Evolutionary conservation across 768 basidiomycete genomes (phyloP).

Genomic region (Suillus clintonianus): DNA sequence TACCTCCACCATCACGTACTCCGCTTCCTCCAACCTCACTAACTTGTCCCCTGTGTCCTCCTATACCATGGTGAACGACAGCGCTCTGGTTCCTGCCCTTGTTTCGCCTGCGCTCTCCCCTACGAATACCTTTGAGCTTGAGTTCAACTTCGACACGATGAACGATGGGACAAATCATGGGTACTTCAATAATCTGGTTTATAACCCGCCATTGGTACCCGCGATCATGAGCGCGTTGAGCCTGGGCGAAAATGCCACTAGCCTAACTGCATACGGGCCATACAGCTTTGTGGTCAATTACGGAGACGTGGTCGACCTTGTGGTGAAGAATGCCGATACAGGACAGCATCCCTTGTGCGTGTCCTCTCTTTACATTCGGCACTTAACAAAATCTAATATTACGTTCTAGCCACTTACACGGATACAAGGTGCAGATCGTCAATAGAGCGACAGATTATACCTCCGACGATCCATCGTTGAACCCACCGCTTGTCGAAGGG

Average conservation of each 20-base stretch:
- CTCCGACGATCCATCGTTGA: constrained; percentile 71
- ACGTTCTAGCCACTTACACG: constrained; percentile 80
- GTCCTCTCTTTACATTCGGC: neutral
- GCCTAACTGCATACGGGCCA: constrained; percentile 75
- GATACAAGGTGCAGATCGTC: constrained; percentile 85
- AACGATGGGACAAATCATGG: constrained; percentile 82
- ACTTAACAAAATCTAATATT: neutral
- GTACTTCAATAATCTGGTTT: constrained; percentile 72
- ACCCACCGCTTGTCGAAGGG: constrained; percentile 77
- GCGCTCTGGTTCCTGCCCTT: constrained; percentile 62
- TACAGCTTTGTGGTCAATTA: constrained; percentile 75
- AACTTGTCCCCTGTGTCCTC: constrained; percentile 53
- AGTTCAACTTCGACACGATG: constrained; percentile 82
- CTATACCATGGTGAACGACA: constrained; percentile 69
- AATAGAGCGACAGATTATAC: constrained; percentile 69
- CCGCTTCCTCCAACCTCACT: constrained; percentile 48
- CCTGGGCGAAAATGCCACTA: constrained; percentile 73
- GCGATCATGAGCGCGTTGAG: constrained; percentile 74
- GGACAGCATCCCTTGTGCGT: constrained; percentile 86
- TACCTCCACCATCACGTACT: constrained; percentile 84
- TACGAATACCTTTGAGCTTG: constrained; percentile 66
- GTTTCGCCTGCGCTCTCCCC: constrained; percentile 49
- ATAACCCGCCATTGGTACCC: constrained; percentile 72
- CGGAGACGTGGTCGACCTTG: constrained; percentile 74
- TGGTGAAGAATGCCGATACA: constrained; percentile 68